These are phyloP conservation scores for Cucumis hystrix DNA, from an alignment of 306 rosid species.

Conservation along the genomic window DNA sequence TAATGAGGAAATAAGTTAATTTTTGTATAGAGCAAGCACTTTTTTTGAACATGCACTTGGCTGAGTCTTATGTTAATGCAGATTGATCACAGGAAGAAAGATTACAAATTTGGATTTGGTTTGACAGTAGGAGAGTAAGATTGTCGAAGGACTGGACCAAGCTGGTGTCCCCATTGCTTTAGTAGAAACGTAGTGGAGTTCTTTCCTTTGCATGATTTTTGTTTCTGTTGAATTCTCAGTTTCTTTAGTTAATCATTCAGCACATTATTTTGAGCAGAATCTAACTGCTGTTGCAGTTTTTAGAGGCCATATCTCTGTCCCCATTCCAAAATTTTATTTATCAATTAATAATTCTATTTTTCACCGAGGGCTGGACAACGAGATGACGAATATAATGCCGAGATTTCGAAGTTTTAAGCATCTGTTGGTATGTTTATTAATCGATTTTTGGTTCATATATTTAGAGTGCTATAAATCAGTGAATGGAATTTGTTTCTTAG, in stretches of 20 bases:
- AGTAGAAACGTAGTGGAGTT: conserved; percentile 1
- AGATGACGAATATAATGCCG: background rate
- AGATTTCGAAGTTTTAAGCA: background rate
- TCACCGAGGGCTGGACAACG: background rate
- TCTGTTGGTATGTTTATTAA: background rate
- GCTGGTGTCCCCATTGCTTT: background rate
- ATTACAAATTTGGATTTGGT: conserved; percentile 97
- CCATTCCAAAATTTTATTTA: background rate
- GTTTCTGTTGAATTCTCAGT: conserved; percentile 4
- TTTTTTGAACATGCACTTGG: background rate
- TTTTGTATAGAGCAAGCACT: background rate
- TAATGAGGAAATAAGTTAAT: background rate
- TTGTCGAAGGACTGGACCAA: background rate
- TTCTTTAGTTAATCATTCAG: background rate
- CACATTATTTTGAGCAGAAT: conserved; percentile 9
- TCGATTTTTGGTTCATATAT: background rate
- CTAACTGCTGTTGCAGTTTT: conserved; percentile 10
- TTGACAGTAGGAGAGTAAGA: conserved; percentile 89
- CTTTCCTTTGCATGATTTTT: conserved; percentile 5
- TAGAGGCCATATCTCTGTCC: background rate
- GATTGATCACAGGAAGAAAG: conserved; percentile 89
- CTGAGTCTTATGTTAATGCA: conserved; percentile 23
- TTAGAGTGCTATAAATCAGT: no score
- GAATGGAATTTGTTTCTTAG: no score
- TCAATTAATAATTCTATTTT: background rate